Conservation (phyloP, 2,329 filamentous ascomycete genomes). For the Calonectria hongkongensis region DNA sequence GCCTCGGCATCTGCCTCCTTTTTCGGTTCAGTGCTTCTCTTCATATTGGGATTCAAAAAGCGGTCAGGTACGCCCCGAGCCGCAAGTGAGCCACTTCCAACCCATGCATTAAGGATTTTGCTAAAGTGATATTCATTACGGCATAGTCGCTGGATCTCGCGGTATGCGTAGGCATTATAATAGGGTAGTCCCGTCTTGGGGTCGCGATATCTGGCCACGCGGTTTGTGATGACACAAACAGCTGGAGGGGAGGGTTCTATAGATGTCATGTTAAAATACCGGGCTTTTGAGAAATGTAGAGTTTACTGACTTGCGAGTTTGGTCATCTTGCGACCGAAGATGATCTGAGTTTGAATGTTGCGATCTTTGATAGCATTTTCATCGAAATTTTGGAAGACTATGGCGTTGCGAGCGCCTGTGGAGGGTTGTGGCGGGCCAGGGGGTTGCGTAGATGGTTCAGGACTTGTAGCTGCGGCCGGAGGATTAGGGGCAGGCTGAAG, state of each 20-base stretch:
- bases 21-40: constrained; percentile 52
- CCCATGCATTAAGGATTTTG: constrained; percentile 86
- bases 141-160: constrained; percentile 84
- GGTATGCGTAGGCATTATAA: constrained; percentile 86
- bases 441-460: constrained; percentile 42
- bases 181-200: constrained; percentile 89
- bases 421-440: constrained; percentile 51
- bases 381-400: constrained; percentile 77
- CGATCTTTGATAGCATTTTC: constrained; percentile 74
- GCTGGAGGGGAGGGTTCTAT: constrained; percentile 70
- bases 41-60: constrained; percentile 72
- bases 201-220: constrained; percentile 88
- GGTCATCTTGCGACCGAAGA: constrained; percentile 76
- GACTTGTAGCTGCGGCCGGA: constrained; percentile 29
- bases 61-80: constrained; percentile 87
- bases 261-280: constrained; percentile 25
- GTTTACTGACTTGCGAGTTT: constrained; percentile 71
- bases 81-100: constrained; percentile 79
- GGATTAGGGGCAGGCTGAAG: constrained; percentile 41
- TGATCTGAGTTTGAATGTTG: constrained; percentile 73
- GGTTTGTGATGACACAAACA: constrained; percentile 88
- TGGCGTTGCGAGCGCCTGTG: constrained; percentile 73
- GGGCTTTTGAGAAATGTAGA: not conserved
- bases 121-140: constrained; percentile 89
- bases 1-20: constrained; percentile 40